phyloP scores from a whole-genome alignment of 495 filamentous ascomycete genomes.

The Penicillium coprophilum region DNA sequence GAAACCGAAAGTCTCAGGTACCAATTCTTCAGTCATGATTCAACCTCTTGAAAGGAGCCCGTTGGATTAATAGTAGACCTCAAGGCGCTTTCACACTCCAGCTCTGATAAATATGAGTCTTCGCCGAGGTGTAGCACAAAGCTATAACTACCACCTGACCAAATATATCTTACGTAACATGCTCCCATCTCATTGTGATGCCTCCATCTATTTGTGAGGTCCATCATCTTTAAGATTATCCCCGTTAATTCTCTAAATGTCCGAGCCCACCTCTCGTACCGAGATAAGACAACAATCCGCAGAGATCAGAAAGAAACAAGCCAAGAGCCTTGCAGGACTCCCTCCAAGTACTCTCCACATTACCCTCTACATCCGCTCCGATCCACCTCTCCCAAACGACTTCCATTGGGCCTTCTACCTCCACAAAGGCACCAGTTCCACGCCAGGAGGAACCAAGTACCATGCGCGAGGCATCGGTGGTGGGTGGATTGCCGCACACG shows the following conservation, averaged over 20 bases:
- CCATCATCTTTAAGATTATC: no score
- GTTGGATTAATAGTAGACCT: no score
- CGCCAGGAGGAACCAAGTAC: neutral
- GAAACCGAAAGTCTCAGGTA: neutral
- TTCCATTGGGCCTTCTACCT: conserved; percentile 9
- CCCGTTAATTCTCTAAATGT: neutral
- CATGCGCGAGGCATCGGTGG: neutral
- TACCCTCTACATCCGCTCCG: conserved; percentile 4
- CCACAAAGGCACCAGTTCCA: conserved; percentile 1
- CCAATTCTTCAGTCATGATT: neutral
- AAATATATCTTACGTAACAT: no score
- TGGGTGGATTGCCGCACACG: neutral
- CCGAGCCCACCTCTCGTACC: neutral
- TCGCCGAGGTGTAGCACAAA: no score
- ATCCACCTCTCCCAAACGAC: conserved; percentile 6
- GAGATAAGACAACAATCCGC: neutral
- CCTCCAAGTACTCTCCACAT: neutral
- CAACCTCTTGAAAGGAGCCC: no score
- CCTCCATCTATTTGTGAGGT: no score
- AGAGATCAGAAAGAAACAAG: neutral
- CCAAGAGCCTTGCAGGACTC: neutral
- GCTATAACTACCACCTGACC: no score
- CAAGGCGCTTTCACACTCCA: no score
- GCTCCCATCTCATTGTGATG: no score
- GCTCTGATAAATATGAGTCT: no score